These are phyloP conservation scores for Russula abietina DNA, from an alignment of 768 basidiomycete genomes.

Conservation along the genomic window DNA sequence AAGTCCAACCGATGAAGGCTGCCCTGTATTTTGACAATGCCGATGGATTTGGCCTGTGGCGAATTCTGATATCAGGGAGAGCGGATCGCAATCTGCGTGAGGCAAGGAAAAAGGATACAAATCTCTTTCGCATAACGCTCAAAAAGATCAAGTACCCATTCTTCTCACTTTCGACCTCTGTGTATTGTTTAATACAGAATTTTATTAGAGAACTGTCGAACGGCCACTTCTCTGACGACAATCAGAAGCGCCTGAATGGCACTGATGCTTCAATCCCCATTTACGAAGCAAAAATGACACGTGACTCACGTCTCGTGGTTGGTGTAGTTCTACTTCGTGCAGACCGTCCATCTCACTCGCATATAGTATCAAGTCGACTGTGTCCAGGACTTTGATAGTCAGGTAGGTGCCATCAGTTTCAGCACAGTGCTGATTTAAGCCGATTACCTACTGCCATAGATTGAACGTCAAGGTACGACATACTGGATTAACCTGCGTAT, in stretches of 20 bases:
- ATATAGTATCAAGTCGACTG: constrained; percentile 28
- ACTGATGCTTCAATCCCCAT: constrained; percentile 45
- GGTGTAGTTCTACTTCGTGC: background rate
- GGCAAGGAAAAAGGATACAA: constrained; percentile 39
- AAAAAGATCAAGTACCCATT: constrained; percentile 58
- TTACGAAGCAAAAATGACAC: constrained; percentile 61
- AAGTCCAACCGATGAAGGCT: constrained; percentile 53
- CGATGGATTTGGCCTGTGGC: constrained; percentile 60
- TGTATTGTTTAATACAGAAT: background rate
- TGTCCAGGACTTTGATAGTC: constrained; percentile 22
- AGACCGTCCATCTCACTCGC: background rate
- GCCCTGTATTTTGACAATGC: constrained; percentile 55
- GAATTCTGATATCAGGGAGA: constrained; percentile 47
- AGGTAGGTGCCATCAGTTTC: constrained; percentile 5
- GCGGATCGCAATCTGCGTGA: constrained; percentile 48
- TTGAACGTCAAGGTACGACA: constrained; percentile 36
- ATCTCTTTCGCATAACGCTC: constrained; percentile 47
- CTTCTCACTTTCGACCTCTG: background rate
- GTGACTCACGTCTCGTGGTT: constrained; percentile 27
- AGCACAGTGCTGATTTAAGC: background rate
- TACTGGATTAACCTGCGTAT: background rate
- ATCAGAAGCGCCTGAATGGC: constrained; percentile 54
- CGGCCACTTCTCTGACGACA: constrained; percentile 63
- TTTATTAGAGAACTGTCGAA: constrained; percentile 55
- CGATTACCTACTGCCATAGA: constrained; percentile 25